Evolutionary conservation across 192 early-diverging fungal species (phyloP).

Genomic region (Linnemannia schmuckeri): DNA sequence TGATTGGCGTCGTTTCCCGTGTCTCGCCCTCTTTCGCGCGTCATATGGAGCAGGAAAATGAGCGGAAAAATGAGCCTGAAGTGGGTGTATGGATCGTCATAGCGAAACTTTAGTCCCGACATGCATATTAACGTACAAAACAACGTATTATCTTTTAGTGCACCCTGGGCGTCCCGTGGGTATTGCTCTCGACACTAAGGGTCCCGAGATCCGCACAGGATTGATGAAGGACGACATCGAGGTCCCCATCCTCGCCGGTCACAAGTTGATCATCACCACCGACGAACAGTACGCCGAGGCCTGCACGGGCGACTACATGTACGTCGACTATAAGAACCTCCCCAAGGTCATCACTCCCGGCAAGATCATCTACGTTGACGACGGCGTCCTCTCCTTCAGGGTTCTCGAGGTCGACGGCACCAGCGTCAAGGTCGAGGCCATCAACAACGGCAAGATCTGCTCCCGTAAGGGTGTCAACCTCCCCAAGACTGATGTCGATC

Average conservation of each 20-base stretch:
- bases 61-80: neutral
- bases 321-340: constrained; percentile 86
- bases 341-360: constrained; percentile 80
- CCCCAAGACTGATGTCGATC: constrained; percentile 89
- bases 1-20: neutral
- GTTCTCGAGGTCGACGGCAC: constrained; percentile 79
- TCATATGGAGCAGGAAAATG: neutral
- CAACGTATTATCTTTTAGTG: constrained; percentile 36
- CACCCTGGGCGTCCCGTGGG: constrained; percentile 68
- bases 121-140: neutral
- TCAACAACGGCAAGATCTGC: constrained; percentile 90
- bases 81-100: constrained; percentile 1
- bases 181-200: constrained; percentile 90
- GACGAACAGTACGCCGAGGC: constrained; percentile 71
- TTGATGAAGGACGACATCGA: constrained; percentile 81
- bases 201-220: constrained; percentile 91
- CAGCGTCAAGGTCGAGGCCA: constrained; percentile 76
- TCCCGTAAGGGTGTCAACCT: constrained; percentile 97
- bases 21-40: neutral
- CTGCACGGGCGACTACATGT: constrained; percentile 78
- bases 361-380: constrained; percentile 90
- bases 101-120: constrained; percentile 4
- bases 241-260: constrained; percentile 79
- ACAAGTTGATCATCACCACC: constrained; percentile 84
- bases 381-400: constrained; percentile 95